These are phyloP conservation scores for Alternaria ethzedia DNA, from an alignment of 2,329 filamentous ascomycete species.

Conservation along the genomic window DNA sequence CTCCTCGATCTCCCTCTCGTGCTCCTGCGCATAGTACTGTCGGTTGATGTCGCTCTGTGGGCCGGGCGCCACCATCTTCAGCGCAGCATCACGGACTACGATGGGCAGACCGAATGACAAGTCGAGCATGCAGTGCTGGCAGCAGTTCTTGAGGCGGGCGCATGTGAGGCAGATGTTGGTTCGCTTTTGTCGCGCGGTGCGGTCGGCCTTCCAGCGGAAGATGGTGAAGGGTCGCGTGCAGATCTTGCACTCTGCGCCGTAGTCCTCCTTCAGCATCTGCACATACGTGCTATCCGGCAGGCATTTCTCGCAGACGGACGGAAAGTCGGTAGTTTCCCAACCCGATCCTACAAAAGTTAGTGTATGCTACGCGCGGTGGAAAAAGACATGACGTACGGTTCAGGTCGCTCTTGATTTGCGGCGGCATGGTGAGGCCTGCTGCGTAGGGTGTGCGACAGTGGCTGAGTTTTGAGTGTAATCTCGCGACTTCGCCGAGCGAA, in stretches of 20 bases:
- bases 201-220: slow-evolving; percentile 93
- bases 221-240: slow-evolving; percentile 96
- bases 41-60: slow-evolving; percentile 92
- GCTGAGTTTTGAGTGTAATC: background rate
- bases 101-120: slow-evolving; percentile 94
- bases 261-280: slow-evolving; percentile 98
- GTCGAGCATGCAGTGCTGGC: slow-evolving; percentile 98
- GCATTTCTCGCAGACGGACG: slow-evolving; percentile 89
- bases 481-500: slow-evolving; percentile 8
- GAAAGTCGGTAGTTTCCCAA: slow-evolving; percentile 93
- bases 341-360: slow-evolving; percentile 53
- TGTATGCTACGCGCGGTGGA: background rate
- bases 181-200: slow-evolving; percentile 87
- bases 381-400: slow-evolving; percentile 69
- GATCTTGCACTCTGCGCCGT: slow-evolving; percentile 74
- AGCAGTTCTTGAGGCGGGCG: slow-evolving; percentile 97
- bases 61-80: slow-evolving; percentile 97
- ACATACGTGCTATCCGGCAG: slow-evolving; percentile 97
- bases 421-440: slow-evolving; percentile 65
- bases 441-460: background rate
- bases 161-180: slow-evolving; percentile 97
- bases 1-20: slow-evolving; percentile 94
- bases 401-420: slow-evolving; percentile 94
- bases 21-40: slow-evolving; percentile 97
- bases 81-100: slow-evolving; percentile 89